Evolutionary conservation across 2,329 filamentous ascomycete species (phyloP), one percentile per base, ranked within the genome.

Genomic region (Xylariaceae sp.): DNA sequence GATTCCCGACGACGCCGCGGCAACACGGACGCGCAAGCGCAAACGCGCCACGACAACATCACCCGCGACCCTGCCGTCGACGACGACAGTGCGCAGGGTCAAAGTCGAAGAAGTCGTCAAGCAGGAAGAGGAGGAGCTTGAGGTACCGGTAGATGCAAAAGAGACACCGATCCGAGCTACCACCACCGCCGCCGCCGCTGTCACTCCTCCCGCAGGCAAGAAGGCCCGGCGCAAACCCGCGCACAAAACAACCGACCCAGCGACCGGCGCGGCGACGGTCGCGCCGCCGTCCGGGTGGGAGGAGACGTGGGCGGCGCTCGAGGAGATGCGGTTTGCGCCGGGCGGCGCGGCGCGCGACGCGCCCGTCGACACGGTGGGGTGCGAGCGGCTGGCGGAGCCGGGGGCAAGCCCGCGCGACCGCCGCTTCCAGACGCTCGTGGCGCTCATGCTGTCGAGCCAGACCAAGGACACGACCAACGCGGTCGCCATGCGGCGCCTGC

Each of bases 331-430:
- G 2, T n/a, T n/a, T n/a, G 57, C 60, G 4, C 55, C 61, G 0
- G 70, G 68, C 3, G 70, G 70, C 5, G 52, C 60, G 61, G 62
- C 83, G 55, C 55, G 73, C 65, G 60, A 83, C 72, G 92, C 92
- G 1, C 84, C 90, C 1, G 92, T 98, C 9, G 92, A 98, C 58
- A 96, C 90, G 0, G 95, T 96, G 89, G 92, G 92, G 9, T 98
- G 92, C 60, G 88, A 88, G 59, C 74, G 75, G 6, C 68, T 92
- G 8, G 84, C 83, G 3, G 63, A 70, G 30, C 56, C 61, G 12
- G 58, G 49, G 2, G 68, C 71, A 9, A 67, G 61, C 37, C 55
- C 65, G 17, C 65, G 61, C 37, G 72, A 75, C 52, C 77, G 78
- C 54, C 75, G 89, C 5, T 89, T 93, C 49, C 89, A 95, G 52